A percentile compares a stretch with the other conserved stretches of the same genome.
phyloP scores from a whole-genome alignment of 2,329 filamentous ascomycete species.

The Xylariales sp. region DNA sequence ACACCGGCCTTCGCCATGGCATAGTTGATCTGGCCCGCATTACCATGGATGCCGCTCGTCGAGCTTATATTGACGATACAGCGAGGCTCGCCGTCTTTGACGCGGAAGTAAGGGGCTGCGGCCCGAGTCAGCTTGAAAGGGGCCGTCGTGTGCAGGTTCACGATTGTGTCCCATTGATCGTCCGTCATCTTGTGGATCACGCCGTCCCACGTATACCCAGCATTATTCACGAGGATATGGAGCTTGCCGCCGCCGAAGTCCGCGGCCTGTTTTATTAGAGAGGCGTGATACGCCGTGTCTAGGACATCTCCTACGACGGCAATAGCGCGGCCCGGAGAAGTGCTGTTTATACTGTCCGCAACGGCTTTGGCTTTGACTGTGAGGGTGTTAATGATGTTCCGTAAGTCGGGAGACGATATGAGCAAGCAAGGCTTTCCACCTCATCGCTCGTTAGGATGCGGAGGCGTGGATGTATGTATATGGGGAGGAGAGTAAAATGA shows the following conservation, averaged over 20 bases:
- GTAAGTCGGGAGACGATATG: no score
- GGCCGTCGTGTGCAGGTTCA: conserved; percentile 84
- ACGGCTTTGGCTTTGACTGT: conserved; percentile 76
- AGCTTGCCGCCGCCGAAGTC: conserved; percentile 89
- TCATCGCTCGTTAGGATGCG: not conserved
- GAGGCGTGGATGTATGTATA: not conserved
- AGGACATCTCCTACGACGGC: conserved; percentile 82
- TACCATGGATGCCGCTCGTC: conserved; percentile 85
- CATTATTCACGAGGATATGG: conserved; percentile 91
- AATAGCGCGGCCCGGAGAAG: conserved; percentile 73
- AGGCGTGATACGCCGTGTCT: conserved; percentile 74
- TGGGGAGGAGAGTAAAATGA: not conserved
- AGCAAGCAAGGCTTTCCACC: no score
- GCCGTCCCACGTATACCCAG: conserved; percentile 92
- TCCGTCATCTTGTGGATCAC: conserved; percentile 94
- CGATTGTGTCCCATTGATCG: conserved; percentile 91
- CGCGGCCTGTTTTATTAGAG: conserved; percentile 78
- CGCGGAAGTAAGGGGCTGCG: conserved; percentile 87
- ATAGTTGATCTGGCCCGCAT: conserved; percentile 93
- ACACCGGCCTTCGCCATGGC: conserved; percentile 86
- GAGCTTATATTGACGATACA: conserved; percentile 86
- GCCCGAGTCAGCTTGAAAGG: conserved; percentile 86
- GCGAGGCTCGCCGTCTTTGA: conserved; percentile 82
- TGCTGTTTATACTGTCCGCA: conserved; percentile 78
- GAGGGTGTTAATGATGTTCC: conserved; percentile 24